These are phyloP conservation scores for Candida fluviatilis DNA, from an alignment of 805 yeast genomes.

Conservation along the genomic window DNA sequence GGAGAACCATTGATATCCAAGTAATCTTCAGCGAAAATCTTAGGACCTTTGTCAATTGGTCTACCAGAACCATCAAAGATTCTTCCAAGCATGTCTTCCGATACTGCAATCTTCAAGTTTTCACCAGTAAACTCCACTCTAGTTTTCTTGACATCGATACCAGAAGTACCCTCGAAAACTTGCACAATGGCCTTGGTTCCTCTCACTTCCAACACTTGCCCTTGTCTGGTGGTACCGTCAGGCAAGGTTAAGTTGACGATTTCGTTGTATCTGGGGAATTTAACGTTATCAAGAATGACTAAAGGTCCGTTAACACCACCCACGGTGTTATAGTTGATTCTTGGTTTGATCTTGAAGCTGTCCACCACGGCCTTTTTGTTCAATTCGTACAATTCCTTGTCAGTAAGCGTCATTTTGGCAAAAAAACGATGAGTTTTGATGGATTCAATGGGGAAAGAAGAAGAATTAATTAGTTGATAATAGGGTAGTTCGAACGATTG, in stretches of 20 bases:
- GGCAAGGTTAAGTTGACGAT: conserved; percentile 96
- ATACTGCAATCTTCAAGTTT: conserved; percentile 86
- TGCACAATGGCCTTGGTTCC: conserved; percentile 97
- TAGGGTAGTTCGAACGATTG: neutral
- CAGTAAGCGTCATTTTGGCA: conserved; percentile 32
- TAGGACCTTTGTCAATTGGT: conserved; percentile 97
- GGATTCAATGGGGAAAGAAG: neutral
- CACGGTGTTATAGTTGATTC: conserved; percentile 91
- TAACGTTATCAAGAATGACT: conserved; percentile 58
- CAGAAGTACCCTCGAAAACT: conserved; percentile 98
- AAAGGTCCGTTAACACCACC: conserved; percentile 98
- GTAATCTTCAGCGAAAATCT: conserved; percentile 97
- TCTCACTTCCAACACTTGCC: conserved; percentile 96
- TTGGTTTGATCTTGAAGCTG: conserved; percentile 88
- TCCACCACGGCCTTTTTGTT: conserved; percentile 90
- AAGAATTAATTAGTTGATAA: neutral
- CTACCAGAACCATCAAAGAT: conserved; percentile 98
- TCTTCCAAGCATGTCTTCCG: conserved; percentile 97
- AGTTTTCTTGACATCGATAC: conserved; percentile 97
- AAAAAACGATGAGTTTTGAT: neutral
- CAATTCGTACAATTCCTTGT: conserved; percentile 55
- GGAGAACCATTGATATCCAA: conserved; percentile 98
- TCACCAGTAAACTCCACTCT: conserved; percentile 96
- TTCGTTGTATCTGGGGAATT: conserved; percentile 76
- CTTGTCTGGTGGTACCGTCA: conserved; percentile 91